phyloP scores from a whole-genome alignment of 2,329 filamentous ascomycete genomes.

The Curvularia verruculosa region DNA sequence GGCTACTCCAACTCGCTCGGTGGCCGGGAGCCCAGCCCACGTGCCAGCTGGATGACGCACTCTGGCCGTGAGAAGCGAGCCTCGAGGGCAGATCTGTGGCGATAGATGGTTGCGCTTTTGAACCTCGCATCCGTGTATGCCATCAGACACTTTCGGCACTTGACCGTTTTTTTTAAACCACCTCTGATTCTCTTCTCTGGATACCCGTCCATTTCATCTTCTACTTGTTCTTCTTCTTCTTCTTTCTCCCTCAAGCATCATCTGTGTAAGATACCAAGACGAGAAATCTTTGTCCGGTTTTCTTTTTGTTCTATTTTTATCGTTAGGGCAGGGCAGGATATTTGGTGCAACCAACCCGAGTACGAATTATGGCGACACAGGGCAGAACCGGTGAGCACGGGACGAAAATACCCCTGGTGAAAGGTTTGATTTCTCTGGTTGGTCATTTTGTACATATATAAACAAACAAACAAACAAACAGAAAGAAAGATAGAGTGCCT shows the following conservation, averaged over 20 bases:
- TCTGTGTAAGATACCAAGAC: constrained; percentile 15
- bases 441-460: constrained; percentile 6
- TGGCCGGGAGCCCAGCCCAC: constrained; percentile 25
- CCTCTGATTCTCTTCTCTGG: constrained; percentile 21
- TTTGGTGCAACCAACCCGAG: constrained; percentile 7
- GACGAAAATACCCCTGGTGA: constrained; percentile 12
- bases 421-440: constrained; percentile 3
- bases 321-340: neutral
- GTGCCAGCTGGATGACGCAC: constrained; percentile 44
- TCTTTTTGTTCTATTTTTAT: neutral
- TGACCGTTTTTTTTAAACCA: neutral
- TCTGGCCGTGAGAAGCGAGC: constrained; percentile 42
- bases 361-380: constrained; percentile 8
- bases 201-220: constrained; percentile 19
- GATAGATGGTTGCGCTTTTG: constrained; percentile 20
- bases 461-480: neutral
- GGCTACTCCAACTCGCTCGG: constrained; percentile 36
- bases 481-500: constrained; percentile 4
- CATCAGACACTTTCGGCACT: neutral
- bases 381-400: constrained; percentile 4
- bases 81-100: constrained; percentile 46
- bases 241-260: constrained; percentile 8
- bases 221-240: too few species aligned
- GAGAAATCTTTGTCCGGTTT: constrained; percentile 5
- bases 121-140: neutral